Percentiles rank a stretch among this genome's conserved stretches.
These are phyloP conservation scores for Hypoxylon perforatum DNA, from an alignment of 495 filamentous ascomycete genomes.

Conservation along the genomic window DNA sequence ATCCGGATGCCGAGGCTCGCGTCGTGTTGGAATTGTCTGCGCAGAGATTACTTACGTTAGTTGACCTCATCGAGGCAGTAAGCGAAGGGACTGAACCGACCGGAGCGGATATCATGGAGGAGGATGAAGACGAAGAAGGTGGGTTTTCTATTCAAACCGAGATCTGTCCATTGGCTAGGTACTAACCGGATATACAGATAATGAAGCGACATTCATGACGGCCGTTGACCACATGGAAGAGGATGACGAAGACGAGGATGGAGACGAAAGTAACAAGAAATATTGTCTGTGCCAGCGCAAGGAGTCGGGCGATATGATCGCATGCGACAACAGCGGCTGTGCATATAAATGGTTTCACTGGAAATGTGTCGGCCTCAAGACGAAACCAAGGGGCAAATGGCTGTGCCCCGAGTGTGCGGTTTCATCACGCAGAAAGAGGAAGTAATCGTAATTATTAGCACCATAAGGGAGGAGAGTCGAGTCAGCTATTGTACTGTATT, in stretches of 20 bases:
- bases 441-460: not conserved
- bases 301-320: constrained; percentile 96
- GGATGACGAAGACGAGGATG: constrained; percentile 74
- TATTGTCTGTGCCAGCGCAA: constrained; percentile 91
- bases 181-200: constrained; percentile 15
- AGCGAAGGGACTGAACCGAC: constrained; percentile 40
- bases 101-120: constrained; percentile 35
- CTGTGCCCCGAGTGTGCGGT: constrained; percentile 81
- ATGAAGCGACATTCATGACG: constrained; percentile 35
- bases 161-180: not conserved
- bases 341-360: constrained; percentile 97
- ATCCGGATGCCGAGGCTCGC: constrained; percentile 47
- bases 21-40: constrained; percentile 51
- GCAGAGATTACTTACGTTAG: constrained; percentile 50
- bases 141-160: not conserved
- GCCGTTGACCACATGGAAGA: constrained; percentile 23
- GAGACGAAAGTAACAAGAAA: constrained; percentile 80
- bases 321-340: constrained; percentile 91
- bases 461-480: not conserved
- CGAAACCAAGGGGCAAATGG: constrained; percentile 89
- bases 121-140: constrained; percentile 29
- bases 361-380: constrained; percentile 87
- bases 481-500: not conserved
- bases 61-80: constrained; percentile 46
- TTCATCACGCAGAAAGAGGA: constrained; percentile 12